phyloP scores from a whole-genome alignment of 2,329 filamentous ascomycete species.

The Colletotrichum australisinense region DNA sequence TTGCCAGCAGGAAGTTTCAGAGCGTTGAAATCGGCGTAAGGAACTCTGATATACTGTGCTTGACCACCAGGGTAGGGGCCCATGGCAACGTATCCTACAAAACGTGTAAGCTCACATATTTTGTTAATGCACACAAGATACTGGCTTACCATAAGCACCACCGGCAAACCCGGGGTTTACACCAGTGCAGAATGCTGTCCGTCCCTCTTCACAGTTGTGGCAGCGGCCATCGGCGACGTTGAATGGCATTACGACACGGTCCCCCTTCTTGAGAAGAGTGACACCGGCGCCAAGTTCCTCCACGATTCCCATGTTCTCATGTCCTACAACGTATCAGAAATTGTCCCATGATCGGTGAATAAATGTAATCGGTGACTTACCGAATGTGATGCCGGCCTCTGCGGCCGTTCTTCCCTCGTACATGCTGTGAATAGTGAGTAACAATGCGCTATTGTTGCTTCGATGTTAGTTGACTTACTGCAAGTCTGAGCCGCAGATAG shows the following conservation, averaged over 20 bases:
- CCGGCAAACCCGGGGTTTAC: conserved; percentile 52
- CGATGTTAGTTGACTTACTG: conserved; percentile 45
- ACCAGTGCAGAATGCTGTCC: conserved; percentile 74
- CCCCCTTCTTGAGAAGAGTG: conserved; percentile 70
- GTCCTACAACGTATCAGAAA: conserved; percentile 42
- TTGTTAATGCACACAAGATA: not conserved
- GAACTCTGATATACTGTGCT: conserved; percentile 73
- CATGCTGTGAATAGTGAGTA: conserved; percentile 58
- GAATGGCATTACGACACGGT: conserved; percentile 74
- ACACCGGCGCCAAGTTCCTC: conserved; percentile 68
- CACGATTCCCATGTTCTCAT: conserved; percentile 72
- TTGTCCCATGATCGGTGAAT: too few relatives aligned
- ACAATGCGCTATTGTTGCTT: conserved; percentile 34
- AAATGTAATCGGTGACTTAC: conserved; percentile 40
- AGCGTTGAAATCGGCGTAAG: conserved; percentile 76
- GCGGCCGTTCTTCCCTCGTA: conserved; percentile 75
- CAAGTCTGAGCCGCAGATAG: conserved; percentile 65
- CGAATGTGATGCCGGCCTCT: conserved; percentile 70
- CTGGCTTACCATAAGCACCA: conserved; percentile 44
- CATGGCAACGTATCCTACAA: conserved; percentile 67
- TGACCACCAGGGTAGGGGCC: conserved; percentile 62
- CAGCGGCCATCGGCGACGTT: conserved; percentile 74
- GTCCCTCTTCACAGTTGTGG: conserved; percentile 72
- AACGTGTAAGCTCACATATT: not conserved
- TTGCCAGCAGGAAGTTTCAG: conserved; percentile 70